Percentiles rank a stretch among this genome's conserved stretches.
These are phyloP conservation scores for Elongisporangium senticosum DNA, from an alignment of 352 stramenopile genomes.

Conservation along the genomic window DNA sequence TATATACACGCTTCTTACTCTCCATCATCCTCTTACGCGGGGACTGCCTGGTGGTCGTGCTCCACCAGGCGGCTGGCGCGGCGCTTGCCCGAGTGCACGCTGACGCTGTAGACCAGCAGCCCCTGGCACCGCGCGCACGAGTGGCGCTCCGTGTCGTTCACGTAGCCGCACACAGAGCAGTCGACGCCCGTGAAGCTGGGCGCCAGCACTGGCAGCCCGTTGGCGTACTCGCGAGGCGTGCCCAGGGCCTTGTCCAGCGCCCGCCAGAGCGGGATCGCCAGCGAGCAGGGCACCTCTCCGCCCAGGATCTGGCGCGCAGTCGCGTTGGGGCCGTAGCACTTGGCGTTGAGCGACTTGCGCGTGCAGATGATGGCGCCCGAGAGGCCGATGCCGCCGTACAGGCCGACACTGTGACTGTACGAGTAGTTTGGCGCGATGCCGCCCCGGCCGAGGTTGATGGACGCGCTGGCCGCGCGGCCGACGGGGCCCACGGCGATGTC, in stretches of 20 bases:
- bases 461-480: conserved; percentile 56
- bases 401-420: conserved; percentile 70
- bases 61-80: conserved; percentile 47
- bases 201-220: conserved; percentile 50
- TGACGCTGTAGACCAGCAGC: conserved; percentile 68
- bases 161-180: conserved; percentile 51
- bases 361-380: conserved; percentile 68
- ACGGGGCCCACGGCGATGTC: conserved; percentile 68
- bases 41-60: conserved; percentile 1
- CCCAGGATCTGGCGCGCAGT: conserved; percentile 61
- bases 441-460: conserved; percentile 50
- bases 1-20: not conserved
- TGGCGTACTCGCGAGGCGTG: conserved; percentile 55
- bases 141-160: conserved; percentile 38
- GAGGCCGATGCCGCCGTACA: conserved; percentile 70
- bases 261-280: conserved; percentile 60
- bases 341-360: conserved; percentile 68
- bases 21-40: not conserved
- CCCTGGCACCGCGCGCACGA: conserved; percentile 47
- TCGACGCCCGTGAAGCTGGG: conserved; percentile 35
- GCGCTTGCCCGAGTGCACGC: conserved; percentile 58
- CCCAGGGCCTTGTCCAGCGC: conserved; percentile 55
- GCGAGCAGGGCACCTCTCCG: conserved; percentile 54
- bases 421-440: conserved; percentile 75
- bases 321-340: conserved; percentile 57